phyloP scores from a whole-genome alignment of 208 protist genomes.

The Trypanosoma vivax region DNA sequence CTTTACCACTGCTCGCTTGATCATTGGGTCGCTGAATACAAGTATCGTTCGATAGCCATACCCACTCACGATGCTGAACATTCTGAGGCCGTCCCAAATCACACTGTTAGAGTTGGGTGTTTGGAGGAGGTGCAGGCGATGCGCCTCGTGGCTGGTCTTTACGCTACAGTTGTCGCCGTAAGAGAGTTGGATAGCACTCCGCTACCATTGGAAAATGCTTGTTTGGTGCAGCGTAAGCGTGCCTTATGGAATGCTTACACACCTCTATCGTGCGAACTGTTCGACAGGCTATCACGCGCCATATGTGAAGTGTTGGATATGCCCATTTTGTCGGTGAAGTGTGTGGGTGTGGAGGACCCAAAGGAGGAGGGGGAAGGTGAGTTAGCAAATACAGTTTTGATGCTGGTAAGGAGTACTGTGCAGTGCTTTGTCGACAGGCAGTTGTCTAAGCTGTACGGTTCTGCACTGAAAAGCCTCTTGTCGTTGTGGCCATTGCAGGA shows the following conservation, averaged over 20 bases:
- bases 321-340: too few species aligned
- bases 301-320: too few species aligned
- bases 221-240: background rate
- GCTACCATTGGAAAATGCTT: background rate
- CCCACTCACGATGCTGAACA: background rate
- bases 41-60: background rate
- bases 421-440: too few species aligned
- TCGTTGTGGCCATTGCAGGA: too few species aligned
- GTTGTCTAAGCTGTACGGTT: too few species aligned
- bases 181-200: background rate
- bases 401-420: too few species aligned
- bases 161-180: constrained; percentile 7
- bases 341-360: too few species aligned
- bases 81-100: background rate
- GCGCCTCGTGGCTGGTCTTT: constrained; percentile 6
- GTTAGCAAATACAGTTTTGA: too few species aligned
- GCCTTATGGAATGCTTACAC: background rate
- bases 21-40: constrained; percentile 2
- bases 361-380: too few species aligned
- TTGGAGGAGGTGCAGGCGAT: background rate
- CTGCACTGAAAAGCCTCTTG: too few species aligned
- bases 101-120: background rate
- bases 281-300: too few species aligned
- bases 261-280: constrained; percentile 2
- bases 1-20: background rate